Evolutionary conservation across 2,329 filamentous ascomycete genomes (phyloP).

Genomic region (Venturia oleaginea): DNA sequence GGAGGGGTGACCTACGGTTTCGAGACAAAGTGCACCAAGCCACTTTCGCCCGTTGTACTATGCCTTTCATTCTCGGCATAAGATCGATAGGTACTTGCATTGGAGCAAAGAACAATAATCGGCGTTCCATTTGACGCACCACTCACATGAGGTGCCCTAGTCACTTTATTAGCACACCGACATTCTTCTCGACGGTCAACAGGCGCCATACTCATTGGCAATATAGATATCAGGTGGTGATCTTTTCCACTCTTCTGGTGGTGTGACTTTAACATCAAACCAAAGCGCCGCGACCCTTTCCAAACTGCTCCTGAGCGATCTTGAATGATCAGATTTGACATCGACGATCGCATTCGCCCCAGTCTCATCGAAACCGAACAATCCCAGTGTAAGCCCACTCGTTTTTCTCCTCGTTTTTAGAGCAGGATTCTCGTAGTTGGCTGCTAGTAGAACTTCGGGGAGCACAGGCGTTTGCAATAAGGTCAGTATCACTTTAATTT

Average conservation of each 20-base stretch:
- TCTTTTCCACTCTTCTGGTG: no score
- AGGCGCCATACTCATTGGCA: no score
- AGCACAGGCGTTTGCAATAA: no score
- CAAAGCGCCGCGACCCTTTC: no score
- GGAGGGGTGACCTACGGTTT: background rate
- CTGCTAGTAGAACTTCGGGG: background rate
- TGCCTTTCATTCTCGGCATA: background rate
- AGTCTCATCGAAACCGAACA: background rate
- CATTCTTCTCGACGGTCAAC: no score
- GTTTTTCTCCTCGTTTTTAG: background rate
- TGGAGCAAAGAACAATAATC: background rate
- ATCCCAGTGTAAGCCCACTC: background rate
- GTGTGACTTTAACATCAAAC: no score
- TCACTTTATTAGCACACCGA: no score
- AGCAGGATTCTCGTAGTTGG: background rate
- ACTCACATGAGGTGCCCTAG: no score
- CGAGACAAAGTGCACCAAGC: background rate
- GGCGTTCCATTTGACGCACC: no score
- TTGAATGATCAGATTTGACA: background rate
- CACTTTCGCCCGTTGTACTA: background rate
- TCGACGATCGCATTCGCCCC: background rate
- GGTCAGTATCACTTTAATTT: slow-evolving; percentile 13
- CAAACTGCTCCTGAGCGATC: background rate
- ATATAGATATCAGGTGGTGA: no score
- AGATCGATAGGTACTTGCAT: background rate